Conservation (phyloP, 2,329 filamentous ascomycete genomes). For the Mycosphaerella arachidis region DNA sequence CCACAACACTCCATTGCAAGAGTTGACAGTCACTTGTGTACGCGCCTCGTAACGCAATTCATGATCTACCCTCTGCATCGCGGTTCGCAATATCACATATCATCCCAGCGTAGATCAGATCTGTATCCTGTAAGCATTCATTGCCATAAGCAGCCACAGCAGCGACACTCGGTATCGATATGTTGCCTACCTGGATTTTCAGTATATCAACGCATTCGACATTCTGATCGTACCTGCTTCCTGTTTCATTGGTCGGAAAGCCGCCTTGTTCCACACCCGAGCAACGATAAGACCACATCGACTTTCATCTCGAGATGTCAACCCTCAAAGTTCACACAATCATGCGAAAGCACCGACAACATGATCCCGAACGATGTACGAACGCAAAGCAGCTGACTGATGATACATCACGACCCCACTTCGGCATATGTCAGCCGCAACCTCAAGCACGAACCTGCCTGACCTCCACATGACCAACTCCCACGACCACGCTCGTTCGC, state of each 20-base stretch:
- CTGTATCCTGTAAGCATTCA: too few relatives aligned
- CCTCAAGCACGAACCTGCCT: neutral
- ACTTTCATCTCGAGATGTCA: neutral
- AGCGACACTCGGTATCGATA: too few relatives aligned
- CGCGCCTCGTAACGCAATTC: too few relatives aligned
- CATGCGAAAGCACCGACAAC: neutral
- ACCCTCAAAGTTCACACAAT: neutral
- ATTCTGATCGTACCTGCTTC: neutral
- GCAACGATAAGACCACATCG: neutral
- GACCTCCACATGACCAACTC: neutral
- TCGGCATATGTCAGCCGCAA: constrained; percentile 4
- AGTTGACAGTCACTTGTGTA: too few relatives aligned
- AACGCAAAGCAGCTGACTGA: neutral
- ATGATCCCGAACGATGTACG: neutral
- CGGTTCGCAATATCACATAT: too few relatives aligned
- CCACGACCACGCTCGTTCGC: neutral
- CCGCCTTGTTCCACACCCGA: neutral
- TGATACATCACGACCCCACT: neutral
- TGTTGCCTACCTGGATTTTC: too few relatives aligned
- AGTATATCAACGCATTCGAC: too few relatives aligned
- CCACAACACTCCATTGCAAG: too few relatives aligned
- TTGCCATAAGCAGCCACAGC: too few relatives aligned
- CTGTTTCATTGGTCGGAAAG: neutral
- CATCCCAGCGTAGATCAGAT: too few relatives aligned
- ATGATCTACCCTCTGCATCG: too few relatives aligned